Base-by-base conservation (phyloP, 352 stramenopile species). In the Phytophthora sp. region DNA sequence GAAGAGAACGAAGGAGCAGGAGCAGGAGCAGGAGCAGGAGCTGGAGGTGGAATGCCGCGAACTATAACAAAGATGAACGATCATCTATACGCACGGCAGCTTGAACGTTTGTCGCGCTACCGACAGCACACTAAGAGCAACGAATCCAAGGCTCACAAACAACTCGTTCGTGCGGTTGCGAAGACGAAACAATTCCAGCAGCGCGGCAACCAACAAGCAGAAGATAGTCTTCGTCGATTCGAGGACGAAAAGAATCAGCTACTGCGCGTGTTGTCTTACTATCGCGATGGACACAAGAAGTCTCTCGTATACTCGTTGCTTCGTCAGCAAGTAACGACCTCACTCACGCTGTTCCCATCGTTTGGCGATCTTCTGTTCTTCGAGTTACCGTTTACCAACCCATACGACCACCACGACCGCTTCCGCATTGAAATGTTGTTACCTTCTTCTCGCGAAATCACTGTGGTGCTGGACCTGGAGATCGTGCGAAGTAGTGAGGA, bases 211-310 rank as follows among this genome's bases (percentile, higher is more conserved):
- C 67, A 59, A n/a, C 50, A 67, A 41, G 63, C 66, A 17, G 46
- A 64, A 26, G 54, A 79, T 12, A 82, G 74, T 56, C 52, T 88
- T 34, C 61, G 58, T 8, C 62, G 69, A 1, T 95, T 92, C 41
- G 68, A 74, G 0, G 73, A 91, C 15, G 77, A 93, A 50, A 95
- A 96, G 71, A 82, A 78, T 4, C 88, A 98, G 48, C 71, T 95
- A 27, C 64, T 98, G 37, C 87, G 91, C 27, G 76, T 98, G 28
- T 76, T 98, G 11, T 82, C 89, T 15, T 95, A 96, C 71, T 98
- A 98, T 71, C 87, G 94, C 48, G 94, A 98, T 52, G 91, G 92
- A 6, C 87, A 97, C 54, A 98, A 98, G 68, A 96, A 97, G 48
- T 82, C 86, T n/a, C 80, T 98, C 34, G 87, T 98, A 48, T 91